Conservation (phyloP, 495 filamentous ascomycete genomes). For the Acidomyces sp. region DNA sequence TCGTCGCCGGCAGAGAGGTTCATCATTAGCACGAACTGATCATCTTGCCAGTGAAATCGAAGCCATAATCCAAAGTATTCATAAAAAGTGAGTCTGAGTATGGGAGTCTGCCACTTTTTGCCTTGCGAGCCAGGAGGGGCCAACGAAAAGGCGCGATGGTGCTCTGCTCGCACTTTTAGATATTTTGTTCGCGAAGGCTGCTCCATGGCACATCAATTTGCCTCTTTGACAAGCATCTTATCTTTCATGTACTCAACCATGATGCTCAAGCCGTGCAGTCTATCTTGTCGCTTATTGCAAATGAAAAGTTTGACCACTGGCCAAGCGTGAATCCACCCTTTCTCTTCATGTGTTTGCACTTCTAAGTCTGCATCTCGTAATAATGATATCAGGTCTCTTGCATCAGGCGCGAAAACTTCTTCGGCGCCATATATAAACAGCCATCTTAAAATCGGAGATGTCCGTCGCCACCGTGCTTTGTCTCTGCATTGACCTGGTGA, state of each 20-base stretch:
- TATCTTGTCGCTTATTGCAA: slow-evolving; percentile 38
- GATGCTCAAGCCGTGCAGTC: slow-evolving; percentile 43
- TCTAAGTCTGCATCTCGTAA: slow-evolving; percentile 35
- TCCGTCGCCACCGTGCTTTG: slow-evolving; percentile 45
- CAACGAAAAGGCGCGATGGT: no score
- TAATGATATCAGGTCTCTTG: slow-evolving; percentile 37
- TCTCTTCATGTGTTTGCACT: slow-evolving; percentile 39
- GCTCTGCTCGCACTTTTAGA: no score
- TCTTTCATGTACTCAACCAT: slow-evolving; percentile 33
- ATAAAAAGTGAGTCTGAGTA: no score
- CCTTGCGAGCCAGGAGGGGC: no score
- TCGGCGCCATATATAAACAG: slow-evolving; percentile 54
- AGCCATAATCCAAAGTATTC: no score
- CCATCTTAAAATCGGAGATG: slow-evolving; percentile 46
- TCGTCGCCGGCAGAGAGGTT: no score
- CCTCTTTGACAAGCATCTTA: slow-evolving; percentile 1
- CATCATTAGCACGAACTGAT: no score
- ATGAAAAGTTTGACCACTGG: slow-evolving; percentile 60
- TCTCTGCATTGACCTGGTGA: slow-evolving; percentile 58
- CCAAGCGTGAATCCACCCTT: slow-evolving; percentile 63
- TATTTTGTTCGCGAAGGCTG: neutral
- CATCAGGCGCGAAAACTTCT: slow-evolving; percentile 57
- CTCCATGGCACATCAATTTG: neutral
- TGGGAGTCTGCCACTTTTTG: no score
- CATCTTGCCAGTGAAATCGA: no score